A percentile compares a stretch with the other conserved stretches of the same genome.
These are phyloP conservation scores for Colletotrichum chlorophyti DNA, from an alignment of 2,329 filamentous ascomycete genomes.

Conservation along the genomic window DNA sequence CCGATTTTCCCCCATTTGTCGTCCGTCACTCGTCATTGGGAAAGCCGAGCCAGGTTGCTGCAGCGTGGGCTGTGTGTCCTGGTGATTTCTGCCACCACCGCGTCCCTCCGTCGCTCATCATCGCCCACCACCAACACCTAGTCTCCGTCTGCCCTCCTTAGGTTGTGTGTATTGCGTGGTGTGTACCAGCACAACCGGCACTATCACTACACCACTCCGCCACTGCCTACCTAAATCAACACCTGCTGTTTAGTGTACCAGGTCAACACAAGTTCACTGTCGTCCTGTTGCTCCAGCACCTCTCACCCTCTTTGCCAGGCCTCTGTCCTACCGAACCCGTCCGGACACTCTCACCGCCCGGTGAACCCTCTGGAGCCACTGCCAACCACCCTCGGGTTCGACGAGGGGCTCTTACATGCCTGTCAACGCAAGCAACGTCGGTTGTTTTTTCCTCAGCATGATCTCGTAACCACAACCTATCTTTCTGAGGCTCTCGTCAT, in stretches of 20 bases:
- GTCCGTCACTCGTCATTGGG: constrained; percentile 28
- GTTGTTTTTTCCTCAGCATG: constrained; percentile 26
- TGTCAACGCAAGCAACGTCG: constrained; percentile 16
- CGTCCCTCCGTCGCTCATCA: constrained; percentile 13
- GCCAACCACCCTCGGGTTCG: background rate
- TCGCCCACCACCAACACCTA: constrained; percentile 9
- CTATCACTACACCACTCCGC: background rate
- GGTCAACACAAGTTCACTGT: background rate
- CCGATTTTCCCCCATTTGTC: constrained; percentile 26
- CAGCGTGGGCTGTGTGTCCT: constrained; percentile 19
- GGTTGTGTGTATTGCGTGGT: too few relatives aligned
- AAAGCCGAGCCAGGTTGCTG: background rate
- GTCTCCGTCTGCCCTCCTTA: too few relatives aligned
- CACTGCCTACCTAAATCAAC: background rate
- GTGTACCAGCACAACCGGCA: too few relatives aligned
- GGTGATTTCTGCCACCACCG: constrained; percentile 23
- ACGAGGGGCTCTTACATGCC: constrained; percentile 26
- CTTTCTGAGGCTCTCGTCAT: constrained; percentile 16
- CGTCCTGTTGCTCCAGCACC: background rate
- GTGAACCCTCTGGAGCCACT: constrained; percentile 17
- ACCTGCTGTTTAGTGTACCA: constrained; percentile 2
- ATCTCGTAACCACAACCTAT: constrained; percentile 13
- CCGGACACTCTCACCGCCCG: constrained; percentile 19
- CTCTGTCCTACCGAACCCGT: background rate
- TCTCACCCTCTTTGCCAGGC: background rate